Base-by-base conservation (phyloP, 805 yeast species). In the Candida easanensis region DNA sequence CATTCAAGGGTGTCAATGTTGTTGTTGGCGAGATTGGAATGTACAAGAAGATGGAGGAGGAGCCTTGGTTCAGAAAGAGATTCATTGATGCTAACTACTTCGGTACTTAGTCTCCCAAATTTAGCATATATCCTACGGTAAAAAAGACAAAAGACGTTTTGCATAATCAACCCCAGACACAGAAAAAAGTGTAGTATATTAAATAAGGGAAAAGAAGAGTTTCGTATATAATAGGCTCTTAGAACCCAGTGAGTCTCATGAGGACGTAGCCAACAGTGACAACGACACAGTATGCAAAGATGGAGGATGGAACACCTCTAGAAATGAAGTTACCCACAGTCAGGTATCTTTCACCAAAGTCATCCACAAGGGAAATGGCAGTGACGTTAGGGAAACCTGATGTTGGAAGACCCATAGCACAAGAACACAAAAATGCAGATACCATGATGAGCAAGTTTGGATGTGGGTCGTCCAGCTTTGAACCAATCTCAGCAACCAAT, bases 301-400 rank as follows among this genome's bases (percentile, higher is more conserved):
- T 45, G 25, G 96, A 85, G 20, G 91, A 76, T 9, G 97, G 96
- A 8, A 91, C 88, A 61, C 99, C 99, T 47, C 95, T 75, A 11
- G 85, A 82, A 35, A 93, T 88, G 58, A 93, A 93, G 26, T 86
- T 85, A 14, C 80, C 76, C 14, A 90, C 98, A 0, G 89, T 84
- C 55, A 93, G 68, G 59, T 93, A 93, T 16, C 95, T 88, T 43
- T 84, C 83, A 9, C 98, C 98, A 33, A 90, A 76, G 56, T 88
- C 96, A 62, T 93, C 96, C 5, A 90, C 82, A 80, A 89, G 80
- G 45, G 97, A 89, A 49, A 93, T 88, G 0, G 98, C 99, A 0
- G 98, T 89, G 27, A 93, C 97, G 57, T 93, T 93, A 4, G 99
- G 99, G 71, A 93, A 91, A 0, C 99, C 98, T 2, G 96, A 86